Percentiles rank a stretch among this genome's conserved stretches.
These are phyloP conservation scores for Wakefieldia striispora DNA, from an alignment of 768 basidiomycete genomes.

Conservation along the genomic window DNA sequence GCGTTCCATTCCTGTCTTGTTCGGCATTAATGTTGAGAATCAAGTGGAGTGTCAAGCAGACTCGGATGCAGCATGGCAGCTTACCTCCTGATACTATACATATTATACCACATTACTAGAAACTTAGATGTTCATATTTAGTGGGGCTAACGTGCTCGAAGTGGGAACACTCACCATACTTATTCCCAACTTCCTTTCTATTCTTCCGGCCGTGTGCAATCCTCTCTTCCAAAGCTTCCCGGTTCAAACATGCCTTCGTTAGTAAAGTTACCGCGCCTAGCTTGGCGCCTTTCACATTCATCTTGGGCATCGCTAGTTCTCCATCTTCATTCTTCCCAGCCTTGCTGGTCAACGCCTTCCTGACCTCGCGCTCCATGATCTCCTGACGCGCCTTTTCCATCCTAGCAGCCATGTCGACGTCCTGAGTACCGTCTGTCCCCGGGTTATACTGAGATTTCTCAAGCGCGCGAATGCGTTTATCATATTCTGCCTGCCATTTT, in stretches of 20 bases:
- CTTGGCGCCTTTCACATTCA: slow-evolving; percentile 83
- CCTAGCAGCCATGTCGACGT: slow-evolving; percentile 65
- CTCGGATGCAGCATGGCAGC: slow-evolving; percentile 29
- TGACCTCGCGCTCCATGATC: slow-evolving; percentile 71
- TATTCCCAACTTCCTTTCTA: slow-evolving; percentile 87
- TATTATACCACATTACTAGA: slow-evolving; percentile 14
- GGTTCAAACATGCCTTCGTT: slow-evolving; percentile 79
- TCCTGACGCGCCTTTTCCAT: slow-evolving; percentile 77
- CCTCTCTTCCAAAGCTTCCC: slow-evolving; percentile 77
- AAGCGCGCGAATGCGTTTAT: slow-evolving; percentile 66
- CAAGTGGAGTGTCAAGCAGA: background rate
- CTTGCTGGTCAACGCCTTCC: slow-evolving; percentile 69
- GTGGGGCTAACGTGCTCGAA: too few species aligned
- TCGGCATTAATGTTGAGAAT: background rate
- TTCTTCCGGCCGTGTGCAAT: slow-evolving; percentile 83
- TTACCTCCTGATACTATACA: slow-evolving; percentile 20
- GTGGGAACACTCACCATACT: slow-evolving; percentile 66
- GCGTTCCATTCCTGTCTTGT: background rate
- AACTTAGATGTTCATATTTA: slow-evolving; percentile 15
- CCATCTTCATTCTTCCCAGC: slow-evolving; percentile 41
- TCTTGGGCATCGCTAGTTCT: slow-evolving; percentile 59
- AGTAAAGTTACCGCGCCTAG: slow-evolving; percentile 67
- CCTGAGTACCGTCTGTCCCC: slow-evolving; percentile 44
- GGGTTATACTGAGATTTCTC: slow-evolving; percentile 68
- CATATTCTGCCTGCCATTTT: slow-evolving; percentile 73